phyloP scores from a whole-genome alignment of 1,284 basidiomycete genomes.

The Trichosporon sp. region DNA sequence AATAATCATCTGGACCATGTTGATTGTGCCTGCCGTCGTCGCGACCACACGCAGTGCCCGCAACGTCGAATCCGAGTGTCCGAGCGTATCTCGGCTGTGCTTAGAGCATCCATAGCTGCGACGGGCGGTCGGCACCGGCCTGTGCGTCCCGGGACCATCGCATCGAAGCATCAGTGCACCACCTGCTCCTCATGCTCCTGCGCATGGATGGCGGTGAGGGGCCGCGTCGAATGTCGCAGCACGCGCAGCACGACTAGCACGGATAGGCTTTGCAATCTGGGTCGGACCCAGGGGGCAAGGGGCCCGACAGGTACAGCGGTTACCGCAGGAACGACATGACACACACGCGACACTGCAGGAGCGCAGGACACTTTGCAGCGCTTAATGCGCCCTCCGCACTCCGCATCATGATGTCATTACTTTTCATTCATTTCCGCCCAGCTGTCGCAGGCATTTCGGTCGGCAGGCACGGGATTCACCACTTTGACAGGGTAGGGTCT shows the following conservation, averaged over 20 bases:
- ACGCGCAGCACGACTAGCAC: not conserved
- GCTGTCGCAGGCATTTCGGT: not conserved
- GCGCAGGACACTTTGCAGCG: not conserved
- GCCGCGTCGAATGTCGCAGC: too few species aligned
- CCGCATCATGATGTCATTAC: constrained; percentile 4
- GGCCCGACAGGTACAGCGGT: not conserved
- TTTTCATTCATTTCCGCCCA: not conserved
- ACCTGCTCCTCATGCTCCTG: not conserved
- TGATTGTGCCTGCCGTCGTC: not conserved
- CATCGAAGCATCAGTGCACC: not conserved
- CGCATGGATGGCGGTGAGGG: not conserved
- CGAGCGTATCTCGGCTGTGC: not conserved
- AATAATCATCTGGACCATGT: not conserved
- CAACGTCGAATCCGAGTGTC: not conserved
- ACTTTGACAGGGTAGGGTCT: too few species aligned
- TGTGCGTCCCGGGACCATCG: not conserved
- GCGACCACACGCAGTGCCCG: too few species aligned
- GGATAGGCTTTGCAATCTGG: not conserved
- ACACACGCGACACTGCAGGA: not conserved
- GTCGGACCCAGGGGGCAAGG: not conserved
- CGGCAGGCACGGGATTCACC: not conserved
- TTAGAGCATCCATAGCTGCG: too few species aligned
- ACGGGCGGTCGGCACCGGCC: not conserved
- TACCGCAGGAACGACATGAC: not conserved
- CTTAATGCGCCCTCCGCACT: constrained; percentile 5